Conservation (phyloP, 768 basidiomycete species). For the Lentinula sp. region DNA sequence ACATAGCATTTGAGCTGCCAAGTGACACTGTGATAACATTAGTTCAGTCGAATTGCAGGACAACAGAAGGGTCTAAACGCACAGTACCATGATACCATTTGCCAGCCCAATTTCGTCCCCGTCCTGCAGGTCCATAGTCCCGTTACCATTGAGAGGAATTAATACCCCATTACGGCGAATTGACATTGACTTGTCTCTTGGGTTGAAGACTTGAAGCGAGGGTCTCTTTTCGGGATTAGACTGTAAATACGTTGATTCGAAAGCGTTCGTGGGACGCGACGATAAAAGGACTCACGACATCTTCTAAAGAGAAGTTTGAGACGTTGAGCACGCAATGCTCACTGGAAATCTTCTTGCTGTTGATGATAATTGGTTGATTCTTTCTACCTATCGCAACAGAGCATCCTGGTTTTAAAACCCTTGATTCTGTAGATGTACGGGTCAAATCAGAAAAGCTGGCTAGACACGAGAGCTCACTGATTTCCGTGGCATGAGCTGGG, state of each 20-base stretch:
- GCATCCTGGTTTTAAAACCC: constrained; percentile 57
- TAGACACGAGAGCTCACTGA: neutral
- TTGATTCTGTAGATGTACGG: constrained; percentile 16
- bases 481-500: neutral
- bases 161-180: constrained; percentile 32
- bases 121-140: constrained; percentile 37
- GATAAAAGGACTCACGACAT: constrained; percentile 43
- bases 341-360: constrained; percentile 59
- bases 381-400: constrained; percentile 55
- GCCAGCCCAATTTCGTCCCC: constrained; percentile 50
- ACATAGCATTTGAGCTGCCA: constrained; percentile 43
- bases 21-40: neutral
- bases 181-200: constrained; percentile 39
- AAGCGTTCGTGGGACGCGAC: neutral
- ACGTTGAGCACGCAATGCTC: constrained; percentile 56
- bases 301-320: constrained; percentile 40
- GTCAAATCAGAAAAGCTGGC: neutral
- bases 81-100: constrained; percentile 39
- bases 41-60: neutral
- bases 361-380: constrained; percentile 42
- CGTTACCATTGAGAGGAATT: constrained; percentile 27
- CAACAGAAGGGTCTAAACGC: constrained; percentile 14
- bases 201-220: constrained; percentile 38
- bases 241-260: constrained; percentile 23
- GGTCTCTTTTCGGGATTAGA: constrained; percentile 43